A percentile compares a stretch with the other conserved stretches of the same genome.
Evolutionary conservation across 345 rosid genomes (phyloP).

Genomic region (Gossypium herbaceum): DNA sequence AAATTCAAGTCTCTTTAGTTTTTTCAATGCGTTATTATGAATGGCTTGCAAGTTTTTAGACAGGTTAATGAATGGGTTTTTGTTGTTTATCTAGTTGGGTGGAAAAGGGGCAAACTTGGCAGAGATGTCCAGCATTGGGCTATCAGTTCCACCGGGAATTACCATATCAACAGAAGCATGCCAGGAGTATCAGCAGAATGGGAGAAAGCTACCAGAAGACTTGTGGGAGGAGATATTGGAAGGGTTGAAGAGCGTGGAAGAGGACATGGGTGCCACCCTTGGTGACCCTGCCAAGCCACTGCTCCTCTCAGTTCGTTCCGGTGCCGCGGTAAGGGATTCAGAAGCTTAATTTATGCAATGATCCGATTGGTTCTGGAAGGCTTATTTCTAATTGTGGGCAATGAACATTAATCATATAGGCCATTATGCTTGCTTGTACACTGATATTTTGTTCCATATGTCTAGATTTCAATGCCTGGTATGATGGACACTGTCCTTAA

Average conservation of each 20-base stretch:
- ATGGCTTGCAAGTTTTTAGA: background rate
- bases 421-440: background rate
- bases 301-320: constrained; percentile 95
- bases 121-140: constrained; percentile 94
- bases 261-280: constrained; percentile 74
- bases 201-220: constrained; percentile 58
- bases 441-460: constrained; percentile 5
- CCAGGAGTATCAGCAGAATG: constrained; percentile 60
- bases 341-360: background rate
- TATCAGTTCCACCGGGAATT: constrained; percentile 92
- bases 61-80: background rate
- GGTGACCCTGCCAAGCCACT: constrained; percentile 83
- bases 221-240: constrained; percentile 76
- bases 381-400: background rate
- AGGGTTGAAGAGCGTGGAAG: constrained; percentile 53
- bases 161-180: constrained; percentile 97
- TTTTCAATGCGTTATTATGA: background rate
- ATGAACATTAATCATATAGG: background rate
- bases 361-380: background rate
- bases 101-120: constrained; percentile 97
- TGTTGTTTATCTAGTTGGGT: constrained; percentile 54
- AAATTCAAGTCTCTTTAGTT: background rate
- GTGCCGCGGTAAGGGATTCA: constrained; percentile 74
- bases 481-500: constrained; percentile 99
- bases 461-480: constrained; percentile 93